These are phyloP conservation scores for Aspergillus homomorphus DNA, from an alignment of 495 filamentous ascomycete genomes.

Conservation along the genomic window DNA sequence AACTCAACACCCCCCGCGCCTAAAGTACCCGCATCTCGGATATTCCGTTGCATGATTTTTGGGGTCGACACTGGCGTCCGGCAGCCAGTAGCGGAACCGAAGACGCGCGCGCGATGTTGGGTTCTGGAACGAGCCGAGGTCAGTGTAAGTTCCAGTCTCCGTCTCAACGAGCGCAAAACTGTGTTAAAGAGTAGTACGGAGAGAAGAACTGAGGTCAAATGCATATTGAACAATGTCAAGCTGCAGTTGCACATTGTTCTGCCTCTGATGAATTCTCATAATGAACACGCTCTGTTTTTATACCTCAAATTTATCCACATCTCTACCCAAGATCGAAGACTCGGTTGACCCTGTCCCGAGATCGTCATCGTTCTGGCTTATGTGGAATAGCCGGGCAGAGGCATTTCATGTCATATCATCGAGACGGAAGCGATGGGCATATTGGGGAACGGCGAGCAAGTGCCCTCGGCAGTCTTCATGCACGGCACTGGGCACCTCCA, in stretches of 20 bases:
- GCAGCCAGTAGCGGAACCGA: constrained; percentile 38
- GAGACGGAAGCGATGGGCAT: not conserved
- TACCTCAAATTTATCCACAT: not conserved
- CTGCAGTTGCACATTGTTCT: not conserved
- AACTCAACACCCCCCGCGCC: constrained; percentile 46
- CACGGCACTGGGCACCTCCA: no score
- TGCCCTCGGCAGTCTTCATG: no score
- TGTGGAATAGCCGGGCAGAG: not conserved
- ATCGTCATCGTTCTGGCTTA: not conserved
- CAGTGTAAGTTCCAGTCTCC: not conserved
- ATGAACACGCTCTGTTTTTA: not conserved
- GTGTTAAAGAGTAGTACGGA: not conserved
- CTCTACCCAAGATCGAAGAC: not conserved
- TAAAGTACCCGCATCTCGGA: constrained; percentile 28
- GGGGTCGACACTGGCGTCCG: constrained; percentile 39
- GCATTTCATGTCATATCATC: not conserved
- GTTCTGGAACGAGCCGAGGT: constrained; percentile 17
- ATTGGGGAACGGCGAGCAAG: not conserved
- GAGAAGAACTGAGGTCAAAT: not conserved
- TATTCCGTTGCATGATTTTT: constrained; percentile 29
- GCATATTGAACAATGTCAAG: not conserved
- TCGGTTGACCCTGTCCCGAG: not conserved
- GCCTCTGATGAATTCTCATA: not conserved
- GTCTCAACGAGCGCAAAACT: not conserved
- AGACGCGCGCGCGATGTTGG: constrained; percentile 23